Conservation (phyloP, 441 rosid species). For the Populus hybrid region DNA sequence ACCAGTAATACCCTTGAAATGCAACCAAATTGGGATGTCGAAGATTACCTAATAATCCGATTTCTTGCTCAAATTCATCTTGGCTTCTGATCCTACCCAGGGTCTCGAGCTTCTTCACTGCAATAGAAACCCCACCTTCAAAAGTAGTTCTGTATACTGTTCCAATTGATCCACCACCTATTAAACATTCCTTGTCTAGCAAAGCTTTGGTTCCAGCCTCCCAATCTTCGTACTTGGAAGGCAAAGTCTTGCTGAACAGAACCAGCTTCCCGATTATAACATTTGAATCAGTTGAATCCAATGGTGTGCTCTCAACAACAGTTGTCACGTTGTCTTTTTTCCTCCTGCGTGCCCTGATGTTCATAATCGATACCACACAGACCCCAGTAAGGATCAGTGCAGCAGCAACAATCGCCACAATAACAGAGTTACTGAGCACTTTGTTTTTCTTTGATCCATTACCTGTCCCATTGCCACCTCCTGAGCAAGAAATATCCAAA, state of each 20-base stretch:
- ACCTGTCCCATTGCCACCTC: conserved; percentile 8
- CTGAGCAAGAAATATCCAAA: conserved; percentile 51
- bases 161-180: conserved; percentile 87
- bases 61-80: conserved; percentile 91
- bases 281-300: conserved; percentile 63
- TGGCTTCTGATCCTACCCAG: conserved; percentile 83
- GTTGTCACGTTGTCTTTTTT: conserved; percentile 40
- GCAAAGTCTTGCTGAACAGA: conserved; percentile 86
- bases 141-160: conserved; percentile 72
- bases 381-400: conserved; percentile 81
- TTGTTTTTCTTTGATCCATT: conserved; percentile 35
- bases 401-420: conserved; percentile 79
- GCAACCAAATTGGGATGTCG: conserved; percentile 70
- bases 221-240: conserved; percentile 95
- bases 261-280: conserved; percentile 86
- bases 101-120: conserved; percentile 90
- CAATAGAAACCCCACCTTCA: conserved; percentile 86
- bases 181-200: conserved; percentile 80
- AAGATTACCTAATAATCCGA: conserved; percentile 72
- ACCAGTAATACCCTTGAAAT: conserved; percentile 91
- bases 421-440: conserved; percentile 70
- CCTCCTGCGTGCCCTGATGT: conserved; percentile 63
- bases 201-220: conserved; percentile 86
- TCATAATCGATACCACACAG: conserved; percentile 74
- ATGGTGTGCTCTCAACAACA: conserved; percentile 73